These are phyloP conservation scores for Flaveria robusta DNA, from an alignment of 129 eudicot species.

Conservation along the genomic window DNA sequence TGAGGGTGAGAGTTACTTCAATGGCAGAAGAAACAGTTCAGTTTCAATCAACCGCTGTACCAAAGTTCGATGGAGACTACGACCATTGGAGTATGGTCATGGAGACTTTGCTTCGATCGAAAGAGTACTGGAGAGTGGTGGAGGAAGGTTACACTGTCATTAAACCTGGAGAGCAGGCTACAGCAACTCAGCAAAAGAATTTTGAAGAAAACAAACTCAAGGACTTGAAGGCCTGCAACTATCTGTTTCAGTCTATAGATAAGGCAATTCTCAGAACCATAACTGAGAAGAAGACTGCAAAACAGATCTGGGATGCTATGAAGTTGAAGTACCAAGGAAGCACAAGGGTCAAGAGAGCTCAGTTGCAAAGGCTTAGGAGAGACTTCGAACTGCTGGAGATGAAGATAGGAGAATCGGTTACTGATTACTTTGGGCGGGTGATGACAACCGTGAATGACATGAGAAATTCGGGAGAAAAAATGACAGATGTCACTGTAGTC, in stretches of 20 bases:
- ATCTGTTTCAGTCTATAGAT: background rate
- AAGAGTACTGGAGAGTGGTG: constrained; percentile 4
- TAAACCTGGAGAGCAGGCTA: no score
- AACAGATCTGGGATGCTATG: constrained; percentile 2
- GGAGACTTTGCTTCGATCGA: background rate
- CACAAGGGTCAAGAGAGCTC: background rate
- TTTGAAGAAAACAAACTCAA: background rate
- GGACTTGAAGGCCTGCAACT: background rate
- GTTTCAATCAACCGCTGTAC: background rate
- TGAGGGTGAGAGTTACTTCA: no score
- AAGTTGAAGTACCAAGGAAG: background rate
- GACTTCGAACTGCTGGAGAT: constrained; percentile 3
- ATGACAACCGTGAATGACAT: no score
- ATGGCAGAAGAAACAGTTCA: no score
- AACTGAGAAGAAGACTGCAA: background rate
- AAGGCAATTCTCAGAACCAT: background rate
- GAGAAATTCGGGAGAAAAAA: background rate
- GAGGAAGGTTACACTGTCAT: background rate
- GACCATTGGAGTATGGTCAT: constrained; percentile 15
- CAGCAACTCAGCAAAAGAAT: background rate
- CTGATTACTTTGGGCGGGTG: no score
- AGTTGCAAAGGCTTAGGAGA: background rate
- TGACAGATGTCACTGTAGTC: background rate
- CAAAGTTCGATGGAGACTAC: background rate
- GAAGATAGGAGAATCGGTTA: constrained; percentile 12